These are phyloP conservation scores for Coix lacrymajobi DNA, from an alignment of 176 grass and related monocot genomes.

Conservation along the genomic window DNA sequence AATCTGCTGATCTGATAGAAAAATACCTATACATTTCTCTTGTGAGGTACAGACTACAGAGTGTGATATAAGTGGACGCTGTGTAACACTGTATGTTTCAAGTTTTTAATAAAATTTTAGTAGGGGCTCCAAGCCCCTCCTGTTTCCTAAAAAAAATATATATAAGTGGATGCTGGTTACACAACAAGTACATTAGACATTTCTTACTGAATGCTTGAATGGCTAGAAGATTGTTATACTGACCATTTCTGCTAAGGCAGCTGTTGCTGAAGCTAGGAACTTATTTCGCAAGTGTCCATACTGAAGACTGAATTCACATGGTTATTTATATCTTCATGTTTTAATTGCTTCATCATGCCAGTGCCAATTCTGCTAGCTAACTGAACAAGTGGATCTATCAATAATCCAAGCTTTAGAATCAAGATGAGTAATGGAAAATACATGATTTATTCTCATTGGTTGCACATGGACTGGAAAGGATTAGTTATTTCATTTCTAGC, in stretches of 20 bases:
- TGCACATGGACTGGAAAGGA: neutral
- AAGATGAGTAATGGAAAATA: neutral
- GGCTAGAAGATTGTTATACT: neutral
- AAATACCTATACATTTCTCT: neutral
- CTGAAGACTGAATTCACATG: too few species aligned
- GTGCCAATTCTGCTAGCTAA: too few species aligned
- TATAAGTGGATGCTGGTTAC: neutral
- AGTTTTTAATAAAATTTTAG: too few species aligned
- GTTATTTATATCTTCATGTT: too few species aligned
- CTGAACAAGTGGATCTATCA: too few species aligned
- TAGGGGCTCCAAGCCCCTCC: too few species aligned
- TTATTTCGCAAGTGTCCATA: neutral
- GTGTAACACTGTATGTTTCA: too few species aligned
- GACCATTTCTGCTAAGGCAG: neutral
- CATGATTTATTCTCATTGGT: neutral
- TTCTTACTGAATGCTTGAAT: neutral
- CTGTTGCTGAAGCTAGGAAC: neutral
- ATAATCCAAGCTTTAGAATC: neutral
- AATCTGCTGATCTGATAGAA: neutral
- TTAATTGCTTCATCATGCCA: too few species aligned
- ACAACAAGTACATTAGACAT: neutral
- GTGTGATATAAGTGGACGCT: too few species aligned
- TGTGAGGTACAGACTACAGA: too few species aligned
- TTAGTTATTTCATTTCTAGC: neutral
- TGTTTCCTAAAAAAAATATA: too few species aligned